Evolutionary conservation across 2,329 filamentous ascomycete genomes (phyloP).

Genomic region (Penicillium sp.): DNA sequence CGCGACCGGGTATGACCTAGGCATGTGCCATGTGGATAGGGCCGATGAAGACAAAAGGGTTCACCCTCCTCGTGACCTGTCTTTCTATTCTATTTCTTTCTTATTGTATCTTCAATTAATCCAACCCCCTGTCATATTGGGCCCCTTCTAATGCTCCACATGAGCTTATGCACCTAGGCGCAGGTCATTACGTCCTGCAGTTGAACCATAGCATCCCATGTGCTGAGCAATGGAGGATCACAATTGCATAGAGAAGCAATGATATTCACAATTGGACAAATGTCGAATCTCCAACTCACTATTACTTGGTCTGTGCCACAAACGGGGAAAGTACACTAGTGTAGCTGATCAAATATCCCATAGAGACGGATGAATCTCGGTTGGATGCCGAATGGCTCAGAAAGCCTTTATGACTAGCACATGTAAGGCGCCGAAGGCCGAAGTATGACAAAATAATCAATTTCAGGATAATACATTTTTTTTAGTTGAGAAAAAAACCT

Average conservation of each 20-base stretch:
- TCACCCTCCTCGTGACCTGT: conserved; percentile 9
- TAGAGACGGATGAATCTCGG: too few species aligned
- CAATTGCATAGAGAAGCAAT: neutral
- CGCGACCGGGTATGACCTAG: conserved; percentile 63
- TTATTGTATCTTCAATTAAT: conserved; percentile 12
- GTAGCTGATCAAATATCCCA: neutral
- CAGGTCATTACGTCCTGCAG: neutral
- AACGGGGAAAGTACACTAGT: neutral
- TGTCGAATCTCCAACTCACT: neutral
- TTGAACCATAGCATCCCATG: neutral
- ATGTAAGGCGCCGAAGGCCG: neutral
- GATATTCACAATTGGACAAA: neutral
- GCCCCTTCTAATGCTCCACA: conserved; percentile 1
- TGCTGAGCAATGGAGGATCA: neutral
- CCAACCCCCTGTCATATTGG: conserved; percentile 2
- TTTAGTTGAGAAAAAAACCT: neutral
- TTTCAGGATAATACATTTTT: too few species aligned
- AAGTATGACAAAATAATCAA: neutral
- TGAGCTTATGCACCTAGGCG: neutral
- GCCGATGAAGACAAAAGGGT: neutral
- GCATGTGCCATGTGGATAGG: neutral
- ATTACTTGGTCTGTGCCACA: neutral
- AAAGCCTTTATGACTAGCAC: neutral
- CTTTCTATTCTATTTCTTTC: conserved; percentile 9
- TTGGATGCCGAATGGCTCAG: too few species aligned